These are phyloP conservation scores for Cercospora beticola DNA, from an alignment of 2,329 filamentous ascomycete species.

Conservation along the genomic window DNA sequence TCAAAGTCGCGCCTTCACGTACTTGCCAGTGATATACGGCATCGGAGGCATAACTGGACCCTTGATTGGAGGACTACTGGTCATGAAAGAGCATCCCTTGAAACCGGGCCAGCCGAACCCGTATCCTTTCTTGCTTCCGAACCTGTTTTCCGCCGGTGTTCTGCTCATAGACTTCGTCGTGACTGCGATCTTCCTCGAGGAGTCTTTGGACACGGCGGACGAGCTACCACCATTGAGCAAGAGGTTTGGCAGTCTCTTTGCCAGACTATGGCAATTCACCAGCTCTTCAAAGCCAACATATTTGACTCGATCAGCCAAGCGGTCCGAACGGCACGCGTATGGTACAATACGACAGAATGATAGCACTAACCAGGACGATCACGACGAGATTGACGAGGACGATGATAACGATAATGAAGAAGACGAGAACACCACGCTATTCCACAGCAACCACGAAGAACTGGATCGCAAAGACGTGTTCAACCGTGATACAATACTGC, in stretches of 20 bases:
- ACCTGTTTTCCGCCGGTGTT: slow-evolving; percentile 72
- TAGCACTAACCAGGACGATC: slow-evolving; percentile 15
- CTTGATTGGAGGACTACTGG: slow-evolving; percentile 81
- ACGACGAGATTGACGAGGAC: slow-evolving; percentile 28
- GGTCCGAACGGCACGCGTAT: slow-evolving; percentile 15
- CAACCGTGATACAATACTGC: slow-evolving; percentile 76
- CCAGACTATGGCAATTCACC: slow-evolving; percentile 69
- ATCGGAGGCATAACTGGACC: slow-evolving; percentile 91
- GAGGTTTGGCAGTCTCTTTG: slow-evolving; percentile 60
- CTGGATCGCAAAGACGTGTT: slow-evolving; percentile 62
- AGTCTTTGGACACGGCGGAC: slow-evolving; percentile 71
- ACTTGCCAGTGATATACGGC: slow-evolving; percentile 93
- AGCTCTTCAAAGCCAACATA: slow-evolving; percentile 61
- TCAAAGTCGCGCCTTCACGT: slow-evolving; percentile 89
- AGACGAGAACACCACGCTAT: slow-evolving; percentile 36
- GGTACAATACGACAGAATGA: slow-evolving; percentile 17
- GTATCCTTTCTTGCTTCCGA: slow-evolving; percentile 84
- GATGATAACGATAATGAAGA: slow-evolving; percentile 42
- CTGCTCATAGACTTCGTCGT: slow-evolving; percentile 71
- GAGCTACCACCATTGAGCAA: slow-evolving; percentile 60
- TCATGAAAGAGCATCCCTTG: slow-evolving; percentile 62
- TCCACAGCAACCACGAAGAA: slow-evolving; percentile 47
- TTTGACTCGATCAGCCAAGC: slow-evolving; percentile 42
- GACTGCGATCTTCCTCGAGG: slow-evolving; percentile 78
- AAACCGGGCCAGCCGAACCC: slow-evolving; percentile 51